Base-by-base conservation (phyloP, 2,329 filamentous ascomycete species). In the Ceratocystis cacaofunesta region DNA sequence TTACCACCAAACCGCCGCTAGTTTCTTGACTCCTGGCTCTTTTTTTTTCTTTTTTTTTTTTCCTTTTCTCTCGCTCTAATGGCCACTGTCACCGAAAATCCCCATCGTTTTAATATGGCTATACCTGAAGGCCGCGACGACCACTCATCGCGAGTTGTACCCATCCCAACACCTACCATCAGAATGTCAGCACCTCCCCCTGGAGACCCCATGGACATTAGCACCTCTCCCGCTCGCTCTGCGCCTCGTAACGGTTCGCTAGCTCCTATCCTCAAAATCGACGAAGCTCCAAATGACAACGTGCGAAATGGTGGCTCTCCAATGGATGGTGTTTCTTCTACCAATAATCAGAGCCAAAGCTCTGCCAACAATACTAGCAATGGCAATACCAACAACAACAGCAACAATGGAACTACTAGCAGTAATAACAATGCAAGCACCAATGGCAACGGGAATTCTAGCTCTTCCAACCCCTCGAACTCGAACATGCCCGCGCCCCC, bases 191-290 rank as follows among this genome's bases (percentile, higher is more conserved):
- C 81, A 64, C 80, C 82, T 22, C 80, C 79, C 61, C 79, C 80
- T 36, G 81, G 79, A 69, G 81, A 83, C 66, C 81, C 82, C 67
- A 86, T 85, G 82, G 83, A 85, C 68, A 78, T 84, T 69, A 81
- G 81, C 44, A 81, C 80, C 46, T 80, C 81, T 63, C 76, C 78
- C 68, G 77, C 76, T 72, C 75, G 77, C 67, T 76, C 75, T 32
- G 75, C 52, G 19, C 55, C 65, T 55, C 48, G 44, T n/a, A 63
- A 43, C 36, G 32, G 25, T 3, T 61, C 64, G 8, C n/a, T 58
- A 44, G 60, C 55, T 43, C 65, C 65, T 1, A 61, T 66, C 19
- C 41, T 46, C 15, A 62, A 62, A 22, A 62, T 66, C 19, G 65
- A 66, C 30, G 65, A 62, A 32, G 60, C 65, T 19, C 48, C 60